Conservation (phyloP, 306 rosid species). For the Begonia peltatifolia region DNA sequence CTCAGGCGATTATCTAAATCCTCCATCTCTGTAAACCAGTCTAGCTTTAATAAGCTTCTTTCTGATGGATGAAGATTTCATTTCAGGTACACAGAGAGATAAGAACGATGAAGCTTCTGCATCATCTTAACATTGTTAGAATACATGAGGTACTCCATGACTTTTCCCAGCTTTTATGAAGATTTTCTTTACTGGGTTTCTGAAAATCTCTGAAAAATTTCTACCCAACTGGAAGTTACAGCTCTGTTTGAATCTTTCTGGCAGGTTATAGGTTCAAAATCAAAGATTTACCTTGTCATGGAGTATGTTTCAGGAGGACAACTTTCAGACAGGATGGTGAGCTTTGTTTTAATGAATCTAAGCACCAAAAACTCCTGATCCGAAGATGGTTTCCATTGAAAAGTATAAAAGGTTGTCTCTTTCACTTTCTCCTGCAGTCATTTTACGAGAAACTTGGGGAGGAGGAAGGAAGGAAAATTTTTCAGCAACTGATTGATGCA, state of each 20-base stretch:
- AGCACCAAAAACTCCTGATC: too few relatives aligned
- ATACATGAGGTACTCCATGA: slow-evolving; percentile 42
- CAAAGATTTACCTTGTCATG: slow-evolving; percentile 69
- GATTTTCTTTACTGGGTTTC: too few relatives aligned
- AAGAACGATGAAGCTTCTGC: slow-evolving; percentile 62
- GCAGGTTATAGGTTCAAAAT: slow-evolving; percentile 63
- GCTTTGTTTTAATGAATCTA: slow-evolving; percentile 9
- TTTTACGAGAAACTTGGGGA: slow-evolving; percentile 35
- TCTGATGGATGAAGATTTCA: background rate
- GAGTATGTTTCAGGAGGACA: slow-evolving; percentile 66
- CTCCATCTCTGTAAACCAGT: background rate
- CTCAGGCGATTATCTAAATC: slow-evolving; percentile 31
- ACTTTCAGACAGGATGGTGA: slow-evolving; percentile 57
- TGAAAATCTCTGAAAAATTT: background rate
- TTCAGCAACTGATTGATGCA: slow-evolving; percentile 73
- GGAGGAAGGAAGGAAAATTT: slow-evolving; percentile 52
- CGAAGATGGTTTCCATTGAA: too few relatives aligned
- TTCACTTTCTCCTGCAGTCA: slow-evolving; percentile 16
- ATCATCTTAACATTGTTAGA: slow-evolving; percentile 62
- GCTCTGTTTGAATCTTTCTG: slow-evolving; percentile 3
- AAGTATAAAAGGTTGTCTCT: background rate
- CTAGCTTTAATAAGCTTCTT: background rate
- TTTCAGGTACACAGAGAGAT: slow-evolving; percentile 86
- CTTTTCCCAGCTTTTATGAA: too few relatives aligned
- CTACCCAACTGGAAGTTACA: background rate